phyloP scores from a whole-genome alignment of 805 yeast species.

The Starmerella gropengiesseri region DNA sequence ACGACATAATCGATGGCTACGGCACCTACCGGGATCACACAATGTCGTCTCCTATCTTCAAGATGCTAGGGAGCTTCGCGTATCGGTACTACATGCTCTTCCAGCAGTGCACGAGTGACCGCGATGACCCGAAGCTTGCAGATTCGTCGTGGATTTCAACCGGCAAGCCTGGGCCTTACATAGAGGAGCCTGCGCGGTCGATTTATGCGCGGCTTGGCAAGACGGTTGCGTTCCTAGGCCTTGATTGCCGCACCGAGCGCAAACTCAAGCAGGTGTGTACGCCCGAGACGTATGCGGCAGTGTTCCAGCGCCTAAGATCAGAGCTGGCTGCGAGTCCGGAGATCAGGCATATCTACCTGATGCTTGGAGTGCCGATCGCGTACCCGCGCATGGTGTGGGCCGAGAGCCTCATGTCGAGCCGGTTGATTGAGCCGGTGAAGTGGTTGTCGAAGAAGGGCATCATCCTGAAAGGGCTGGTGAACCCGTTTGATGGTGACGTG shows the following conservation, averaged over 20 bases:
- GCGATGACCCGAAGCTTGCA: slow-evolving; percentile 32
- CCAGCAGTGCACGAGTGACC: slow-evolving; percentile 67
- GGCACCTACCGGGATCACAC: slow-evolving; percentile 76
- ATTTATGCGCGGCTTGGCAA: slow-evolving; percentile 64
- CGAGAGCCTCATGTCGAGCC: slow-evolving; percentile 54
- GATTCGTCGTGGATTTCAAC: slow-evolving; percentile 58
- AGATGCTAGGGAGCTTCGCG: slow-evolving; percentile 65
- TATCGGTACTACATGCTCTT: slow-evolving; percentile 80
- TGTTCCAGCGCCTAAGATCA: slow-evolving; percentile 47
- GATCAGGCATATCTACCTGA: slow-evolving; percentile 63
- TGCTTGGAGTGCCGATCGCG: slow-evolving; percentile 91
- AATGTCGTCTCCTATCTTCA: slow-evolving; percentile 60
- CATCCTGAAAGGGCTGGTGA: slow-evolving; percentile 60
- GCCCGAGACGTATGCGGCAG: slow-evolving; percentile 43
- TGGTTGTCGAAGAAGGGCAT: slow-evolving; percentile 36
- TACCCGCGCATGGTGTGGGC: slow-evolving; percentile 91
- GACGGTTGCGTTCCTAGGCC: slow-evolving; percentile 58
- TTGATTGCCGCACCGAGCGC: slow-evolving; percentile 92
- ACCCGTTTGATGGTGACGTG: slow-evolving; percentile 84
- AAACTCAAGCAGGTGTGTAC: slow-evolving; percentile 47
- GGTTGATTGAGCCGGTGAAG: slow-evolving; percentile 52
- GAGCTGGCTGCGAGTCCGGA: slow-evolving; percentile 46
- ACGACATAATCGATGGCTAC: slow-evolving; percentile 92
- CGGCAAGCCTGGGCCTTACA: slow-evolving; percentile 50
- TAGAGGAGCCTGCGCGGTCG: slow-evolving; percentile 56